Evolutionary conservation across 139 green algal genomes (phyloP).

Genomic region (Zygnema circumcarinatum): DNA sequence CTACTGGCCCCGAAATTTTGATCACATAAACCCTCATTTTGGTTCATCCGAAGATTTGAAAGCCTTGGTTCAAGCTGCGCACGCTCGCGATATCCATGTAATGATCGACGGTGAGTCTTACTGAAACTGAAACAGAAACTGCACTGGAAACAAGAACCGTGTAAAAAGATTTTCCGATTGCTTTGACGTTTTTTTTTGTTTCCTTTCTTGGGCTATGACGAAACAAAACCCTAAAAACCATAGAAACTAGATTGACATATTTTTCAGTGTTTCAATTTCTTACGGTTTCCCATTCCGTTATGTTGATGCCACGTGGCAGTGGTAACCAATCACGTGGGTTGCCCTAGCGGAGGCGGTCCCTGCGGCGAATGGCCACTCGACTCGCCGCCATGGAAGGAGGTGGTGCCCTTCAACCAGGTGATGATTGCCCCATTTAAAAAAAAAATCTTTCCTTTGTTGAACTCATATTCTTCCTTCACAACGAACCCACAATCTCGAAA

Average conservation of each 20-base stretch:
- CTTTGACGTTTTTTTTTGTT: not conserved
- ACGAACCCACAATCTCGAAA: not conserved
- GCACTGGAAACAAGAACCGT: not conserved
- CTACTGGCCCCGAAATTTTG: slow-evolving; percentile 35
- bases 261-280: not conserved
- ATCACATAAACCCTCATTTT: slow-evolving; percentile 18
- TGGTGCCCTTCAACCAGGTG: slow-evolving; percentile 25
- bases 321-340: slow-evolving; percentile 28
- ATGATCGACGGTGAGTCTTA: slow-evolving; percentile 31
- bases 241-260: too few relatives aligned
- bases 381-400: not conserved
- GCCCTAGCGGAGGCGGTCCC: slow-evolving; percentile 10
- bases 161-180: not conserved
- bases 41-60: slow-evolving; percentile 9
- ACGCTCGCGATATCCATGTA: slow-evolving; percentile 18
- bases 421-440: not conserved
- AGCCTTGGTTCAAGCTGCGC: not conserved
- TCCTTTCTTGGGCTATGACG: not conserved
- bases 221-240: not conserved
- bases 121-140: too few relatives aligned
- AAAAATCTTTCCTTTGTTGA: not conserved
- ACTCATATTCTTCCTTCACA: not conserved
- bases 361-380: slow-evolving; percentile 16
- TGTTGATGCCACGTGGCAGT: not conserved
- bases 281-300: not conserved